Evolutionary conservation across 768 basidiomycete species (phyloP).

Genomic region (Xerocomus potaroensis): DNA sequence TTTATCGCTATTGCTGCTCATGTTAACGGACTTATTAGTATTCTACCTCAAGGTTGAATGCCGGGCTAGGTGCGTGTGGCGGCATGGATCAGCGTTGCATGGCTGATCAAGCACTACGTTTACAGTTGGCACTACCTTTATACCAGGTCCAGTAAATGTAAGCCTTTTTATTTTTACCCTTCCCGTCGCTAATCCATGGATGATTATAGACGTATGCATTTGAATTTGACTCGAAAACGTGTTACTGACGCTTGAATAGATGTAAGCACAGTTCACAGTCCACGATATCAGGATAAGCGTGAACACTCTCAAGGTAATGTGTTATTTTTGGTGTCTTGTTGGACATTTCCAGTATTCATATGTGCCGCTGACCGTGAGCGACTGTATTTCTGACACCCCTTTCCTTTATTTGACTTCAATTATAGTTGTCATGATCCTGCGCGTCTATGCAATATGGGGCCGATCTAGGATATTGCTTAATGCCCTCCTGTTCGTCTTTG

Average conservation of each 20-base stretch:
- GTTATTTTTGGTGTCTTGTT: not conserved
- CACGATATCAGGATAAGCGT: not conserved
- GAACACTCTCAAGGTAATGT: constrained; percentile 2
- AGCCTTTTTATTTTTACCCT: not conserved
- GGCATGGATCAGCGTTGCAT: not conserved
- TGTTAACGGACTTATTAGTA: no score
- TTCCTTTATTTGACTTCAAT: not conserved
- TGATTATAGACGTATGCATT: not conserved
- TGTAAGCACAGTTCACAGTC: constrained; percentile 2
- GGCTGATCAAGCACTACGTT: not conserved
- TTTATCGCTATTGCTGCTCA: not conserved
- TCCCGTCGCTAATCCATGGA: not conserved
- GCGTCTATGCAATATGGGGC: constrained; percentile 12
- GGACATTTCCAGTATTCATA: constrained; percentile 8
- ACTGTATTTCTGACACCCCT: not conserved
- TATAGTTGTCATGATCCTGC: constrained; percentile 14
- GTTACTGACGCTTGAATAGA: not conserved
- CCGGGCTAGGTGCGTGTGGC: not conserved
- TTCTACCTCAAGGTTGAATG: no score
- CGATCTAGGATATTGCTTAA: constrained; percentile 6
- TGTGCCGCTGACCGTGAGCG: constrained; percentile 10
- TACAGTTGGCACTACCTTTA: constrained; percentile 1
- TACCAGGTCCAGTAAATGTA: not conserved
- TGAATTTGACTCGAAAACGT: not conserved
- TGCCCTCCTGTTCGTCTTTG: constrained; percentile 2